phyloP scores from a whole-genome alignment of 306 rosid genomes.

The Vigna radiata region DNA sequence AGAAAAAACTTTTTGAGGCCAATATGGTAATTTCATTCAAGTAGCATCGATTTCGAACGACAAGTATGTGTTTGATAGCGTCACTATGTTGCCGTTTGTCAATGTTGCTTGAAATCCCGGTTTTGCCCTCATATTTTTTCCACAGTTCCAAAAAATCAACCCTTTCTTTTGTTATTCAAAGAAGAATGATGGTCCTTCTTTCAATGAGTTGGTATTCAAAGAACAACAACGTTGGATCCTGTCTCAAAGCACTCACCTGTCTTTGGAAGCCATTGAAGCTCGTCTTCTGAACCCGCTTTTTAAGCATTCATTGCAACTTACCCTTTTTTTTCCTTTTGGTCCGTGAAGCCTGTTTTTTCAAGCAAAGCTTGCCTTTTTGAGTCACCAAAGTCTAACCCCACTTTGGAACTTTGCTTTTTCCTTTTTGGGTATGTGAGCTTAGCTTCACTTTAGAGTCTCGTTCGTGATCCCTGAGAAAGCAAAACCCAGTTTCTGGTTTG shows the following conservation, averaged over 20 bases:
- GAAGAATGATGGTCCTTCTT: conserved; percentile 40
- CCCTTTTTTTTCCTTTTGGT: conserved; percentile 33
- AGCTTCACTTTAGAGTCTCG: conserved; percentile 19
- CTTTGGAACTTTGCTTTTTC: conserved; percentile 32
- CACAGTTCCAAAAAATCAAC: neutral
- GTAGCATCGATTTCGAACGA: neutral
- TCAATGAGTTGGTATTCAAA: conserved; percentile 49
- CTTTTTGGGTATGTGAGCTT: conserved; percentile 26
- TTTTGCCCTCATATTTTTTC: conserved; percentile 19
- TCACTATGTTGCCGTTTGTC: conserved; percentile 26
- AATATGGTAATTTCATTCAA: neutral
- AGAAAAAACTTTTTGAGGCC: neutral
- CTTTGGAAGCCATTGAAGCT: conserved; percentile 51
- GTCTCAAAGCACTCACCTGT: conserved; percentile 25
- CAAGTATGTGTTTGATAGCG: neutral
- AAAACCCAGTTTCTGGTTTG: conserved; percentile 39
- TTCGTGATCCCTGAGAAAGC: conserved; percentile 45
- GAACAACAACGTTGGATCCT: conserved; percentile 51
- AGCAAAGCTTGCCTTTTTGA: conserved; percentile 38
- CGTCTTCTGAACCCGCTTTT: conserved; percentile 43
- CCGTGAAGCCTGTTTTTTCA: conserved; percentile 43
- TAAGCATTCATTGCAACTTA: conserved; percentile 42
- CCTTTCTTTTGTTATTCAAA: neutral
- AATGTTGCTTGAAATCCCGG: neutral
- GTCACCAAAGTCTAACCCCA: conserved; percentile 33